Percentiles rank a stretch among this genome's conserved stretches.
These are phyloP conservation scores for Amniculicola lignicola DNA, from an alignment of 495 filamentous ascomycete species.

Conservation along the genomic window DNA sequence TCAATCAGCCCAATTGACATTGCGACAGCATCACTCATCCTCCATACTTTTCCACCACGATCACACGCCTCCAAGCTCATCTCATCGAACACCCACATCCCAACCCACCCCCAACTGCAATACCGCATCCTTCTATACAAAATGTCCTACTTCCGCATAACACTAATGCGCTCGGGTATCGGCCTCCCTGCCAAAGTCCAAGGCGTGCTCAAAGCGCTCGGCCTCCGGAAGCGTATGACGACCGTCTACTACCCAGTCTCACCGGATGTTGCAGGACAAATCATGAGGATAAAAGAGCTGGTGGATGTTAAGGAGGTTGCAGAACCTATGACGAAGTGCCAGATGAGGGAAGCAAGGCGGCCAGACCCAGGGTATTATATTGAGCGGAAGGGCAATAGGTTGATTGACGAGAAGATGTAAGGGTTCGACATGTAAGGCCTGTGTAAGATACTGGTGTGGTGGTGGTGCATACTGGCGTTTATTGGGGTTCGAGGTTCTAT, in stretches of 20 bases:
- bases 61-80: slow-evolving; percentile 3
- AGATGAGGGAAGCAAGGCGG: slow-evolving; percentile 69
- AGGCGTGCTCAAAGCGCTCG: slow-evolving; percentile 84
- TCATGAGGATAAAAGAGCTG: slow-evolving; percentile 97
- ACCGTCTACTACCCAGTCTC: slow-evolving; percentile 91
- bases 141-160: slow-evolving; percentile 95
- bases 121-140: slow-evolving; percentile 24
- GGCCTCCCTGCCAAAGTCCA: slow-evolving; percentile 79
- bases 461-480: too few relatives aligned
- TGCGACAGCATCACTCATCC: too few relatives aligned
- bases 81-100: neutral
- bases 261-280: slow-evolving; percentile 82
- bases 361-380: slow-evolving; percentile 84
- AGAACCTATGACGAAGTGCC: slow-evolving; percentile 60
- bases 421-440: too few relatives aligned
- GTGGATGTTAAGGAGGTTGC: slow-evolving; percentile 84
- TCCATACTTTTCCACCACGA: too few relatives aligned
- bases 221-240: slow-evolving; percentile 78
- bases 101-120: neutral
- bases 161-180: slow-evolving; percentile 87
- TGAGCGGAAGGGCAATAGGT: too few relatives aligned
- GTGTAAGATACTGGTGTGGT: too few relatives aligned
- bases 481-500: too few relatives aligned
- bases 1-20: too few relatives aligned
- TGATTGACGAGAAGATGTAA: too few relatives aligned